These are phyloP conservation scores for Cyberlindnera maclurae DNA, from an alignment of 805 yeast genomes.

Conservation along the genomic window DNA sequence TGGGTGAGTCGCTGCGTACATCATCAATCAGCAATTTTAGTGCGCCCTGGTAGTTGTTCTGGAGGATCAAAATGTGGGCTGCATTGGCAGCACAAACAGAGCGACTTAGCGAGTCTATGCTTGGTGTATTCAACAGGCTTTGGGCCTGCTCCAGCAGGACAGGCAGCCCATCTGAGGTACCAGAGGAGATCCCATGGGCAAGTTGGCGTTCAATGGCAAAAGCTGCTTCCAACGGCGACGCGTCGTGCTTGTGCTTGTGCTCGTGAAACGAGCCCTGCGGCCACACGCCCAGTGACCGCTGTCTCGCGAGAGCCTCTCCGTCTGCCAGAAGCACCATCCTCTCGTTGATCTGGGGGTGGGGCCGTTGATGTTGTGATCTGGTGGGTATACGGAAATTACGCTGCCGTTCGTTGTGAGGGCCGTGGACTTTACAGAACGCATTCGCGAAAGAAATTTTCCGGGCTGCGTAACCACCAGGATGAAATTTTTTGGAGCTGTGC, in stretches of 20 bases:
- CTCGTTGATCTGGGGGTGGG: no score
- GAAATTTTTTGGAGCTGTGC: not conserved
- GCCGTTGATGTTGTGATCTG: no score
- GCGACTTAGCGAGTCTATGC: no score
- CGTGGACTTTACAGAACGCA: no score
- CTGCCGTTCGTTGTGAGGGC: no score
- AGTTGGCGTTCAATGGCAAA: not conserved
- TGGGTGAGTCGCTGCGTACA: no score
- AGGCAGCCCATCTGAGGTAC: no score
- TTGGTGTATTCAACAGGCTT: no score
- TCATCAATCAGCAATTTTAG: not conserved
- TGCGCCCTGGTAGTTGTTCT: not conserved
- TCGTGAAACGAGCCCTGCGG: not conserved
- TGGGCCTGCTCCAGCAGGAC: not conserved
- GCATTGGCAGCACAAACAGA: not conserved
- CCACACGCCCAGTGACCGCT: slow-evolving; percentile 1
- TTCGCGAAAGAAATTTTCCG: not conserved
- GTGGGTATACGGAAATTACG: no score
- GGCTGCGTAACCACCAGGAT: not conserved
- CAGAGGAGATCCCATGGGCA: no score
- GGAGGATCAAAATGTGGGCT: not conserved
- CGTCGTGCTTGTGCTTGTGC: not conserved
- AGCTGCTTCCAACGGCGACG: not conserved
- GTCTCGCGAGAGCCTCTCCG: not conserved
- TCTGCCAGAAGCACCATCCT: not conserved